Evolutionary conservation across 352 stramenopile species (phyloP).

Genomic region (Phytophthora idaei): DNA sequence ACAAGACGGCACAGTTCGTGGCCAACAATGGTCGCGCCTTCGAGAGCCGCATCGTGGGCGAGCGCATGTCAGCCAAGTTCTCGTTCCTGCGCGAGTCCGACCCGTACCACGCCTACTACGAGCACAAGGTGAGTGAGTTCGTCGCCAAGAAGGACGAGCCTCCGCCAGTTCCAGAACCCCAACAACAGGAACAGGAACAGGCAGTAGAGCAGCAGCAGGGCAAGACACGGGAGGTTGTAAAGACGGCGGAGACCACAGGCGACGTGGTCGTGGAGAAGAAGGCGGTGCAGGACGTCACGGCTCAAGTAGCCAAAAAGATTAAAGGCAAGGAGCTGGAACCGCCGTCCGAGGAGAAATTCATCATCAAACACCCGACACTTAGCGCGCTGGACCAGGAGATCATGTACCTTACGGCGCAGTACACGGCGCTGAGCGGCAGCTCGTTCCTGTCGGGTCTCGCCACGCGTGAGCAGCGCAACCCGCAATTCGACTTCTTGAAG

Average conservation of each 20-base stretch:
- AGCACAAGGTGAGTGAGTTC: slow-evolving; percentile 94
- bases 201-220: slow-evolving; percentile 21
- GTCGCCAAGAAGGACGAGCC: slow-evolving; percentile 49
- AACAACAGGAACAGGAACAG: slow-evolving; percentile 36
- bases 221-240: slow-evolving; percentile 26
- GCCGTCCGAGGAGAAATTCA: slow-evolving; percentile 75
- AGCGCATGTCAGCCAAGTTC: slow-evolving; percentile 97
- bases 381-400: slow-evolving; percentile 95
- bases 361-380: slow-evolving; percentile 90
- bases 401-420: slow-evolving; percentile 99
- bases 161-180: slow-evolving; percentile 4
- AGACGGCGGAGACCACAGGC: slow-evolving; percentile 36
- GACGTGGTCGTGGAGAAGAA: slow-evolving; percentile 87
- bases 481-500: slow-evolving; percentile 98
- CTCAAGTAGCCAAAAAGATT: slow-evolving; percentile 91
- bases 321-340: slow-evolving; percentile 85
- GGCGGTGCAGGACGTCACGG: slow-evolving; percentile 79
- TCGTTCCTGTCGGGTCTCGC: slow-evolving; percentile 95
- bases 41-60: slow-evolving; percentile 96
- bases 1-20: slow-evolving; percentile 99
- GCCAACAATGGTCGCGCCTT: slow-evolving; percentile 98
- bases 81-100: slow-evolving; percentile 95
- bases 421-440: slow-evolving; percentile 94
- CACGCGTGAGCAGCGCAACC: slow-evolving; percentile 96
- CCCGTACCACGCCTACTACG: slow-evolving; percentile 99